Percentiles rank a stretch among this genome's conserved stretches.
phyloP scores from a whole-genome alignment of 805 yeast species.

The Blastobotrys terrestris region DNA sequence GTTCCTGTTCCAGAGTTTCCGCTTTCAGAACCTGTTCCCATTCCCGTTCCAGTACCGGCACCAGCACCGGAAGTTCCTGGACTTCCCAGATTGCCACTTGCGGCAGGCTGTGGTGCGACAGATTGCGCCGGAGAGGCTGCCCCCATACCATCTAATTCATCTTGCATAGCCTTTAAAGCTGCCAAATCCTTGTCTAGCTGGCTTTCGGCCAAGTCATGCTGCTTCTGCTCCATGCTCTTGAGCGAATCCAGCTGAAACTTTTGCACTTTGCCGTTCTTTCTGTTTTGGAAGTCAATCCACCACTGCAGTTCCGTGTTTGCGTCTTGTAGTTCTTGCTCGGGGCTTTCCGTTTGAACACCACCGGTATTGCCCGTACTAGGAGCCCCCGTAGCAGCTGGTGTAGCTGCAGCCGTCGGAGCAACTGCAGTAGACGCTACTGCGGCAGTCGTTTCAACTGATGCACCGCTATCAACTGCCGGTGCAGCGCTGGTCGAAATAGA shows the following conservation, averaged over 20 bases:
- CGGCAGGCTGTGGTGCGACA: too few species aligned
- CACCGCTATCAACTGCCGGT: background rate
- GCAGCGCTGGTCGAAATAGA: too few species aligned
- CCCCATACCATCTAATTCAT: background rate
- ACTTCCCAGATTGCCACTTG: too few species aligned
- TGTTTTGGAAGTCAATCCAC: background rate
- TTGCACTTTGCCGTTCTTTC: background rate
- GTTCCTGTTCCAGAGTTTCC: background rate
- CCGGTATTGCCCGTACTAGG: background rate
- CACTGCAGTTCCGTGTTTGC: background rate
- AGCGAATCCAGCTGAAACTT: background rate
- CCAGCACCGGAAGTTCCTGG: background rate
- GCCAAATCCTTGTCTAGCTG: background rate
- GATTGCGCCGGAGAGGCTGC: too few species aligned
- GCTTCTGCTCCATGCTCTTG: background rate
- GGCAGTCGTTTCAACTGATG: background rate
- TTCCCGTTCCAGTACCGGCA: too few species aligned
- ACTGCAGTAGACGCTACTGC: background rate
- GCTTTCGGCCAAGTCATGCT: background rate
- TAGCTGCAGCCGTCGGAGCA: background rate
- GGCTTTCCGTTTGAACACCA: background rate
- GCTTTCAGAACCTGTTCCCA: too few species aligned
- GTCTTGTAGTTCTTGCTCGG: background rate
- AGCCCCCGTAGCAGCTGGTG: background rate
- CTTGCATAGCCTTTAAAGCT: background rate